These are phyloP conservation scores for Fusarium ramigenum DNA, from an alignment of 2,329 filamentous ascomycete genomes.

Conservation along the genomic window DNA sequence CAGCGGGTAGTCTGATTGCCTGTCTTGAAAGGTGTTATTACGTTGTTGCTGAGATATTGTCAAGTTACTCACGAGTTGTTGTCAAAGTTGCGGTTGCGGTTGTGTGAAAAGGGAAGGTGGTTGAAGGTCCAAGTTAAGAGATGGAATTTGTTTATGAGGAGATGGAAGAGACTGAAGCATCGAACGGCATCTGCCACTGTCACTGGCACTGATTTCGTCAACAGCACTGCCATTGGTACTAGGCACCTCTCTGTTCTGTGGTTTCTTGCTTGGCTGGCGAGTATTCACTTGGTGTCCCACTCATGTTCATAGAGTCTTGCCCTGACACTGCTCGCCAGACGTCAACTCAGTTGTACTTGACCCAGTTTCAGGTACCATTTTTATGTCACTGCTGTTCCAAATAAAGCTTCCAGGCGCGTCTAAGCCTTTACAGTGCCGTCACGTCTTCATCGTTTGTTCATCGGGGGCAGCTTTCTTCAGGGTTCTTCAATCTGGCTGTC, in stretches of 20 bases:
- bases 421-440: not conserved
- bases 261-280: not conserved
- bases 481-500: not conserved
- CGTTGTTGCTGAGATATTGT: not conserved
- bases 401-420: not conserved
- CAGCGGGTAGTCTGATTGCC: not conserved
- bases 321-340: not conserved
- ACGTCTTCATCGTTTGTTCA: too few species aligned
- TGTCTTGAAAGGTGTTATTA: accelerated
- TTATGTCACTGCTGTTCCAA: too few species aligned
- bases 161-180: not conserved
- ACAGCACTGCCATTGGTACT: not conserved
- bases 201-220: accelerated
- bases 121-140: not conserved
- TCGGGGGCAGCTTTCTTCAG: not conserved
- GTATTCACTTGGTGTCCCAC: not conserved
- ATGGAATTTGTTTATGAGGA: not conserved
- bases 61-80: not conserved
- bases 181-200: not conserved
- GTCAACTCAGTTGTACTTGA: accelerated
- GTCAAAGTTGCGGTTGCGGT: not conserved
- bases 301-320: not conserved
- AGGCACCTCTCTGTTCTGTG: not conserved
- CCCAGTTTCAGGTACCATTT: not conserved
- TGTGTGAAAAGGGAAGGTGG: not conserved